Base-by-base conservation (phyloP, 345 rosid genomes). In the Arabidopsis suecica region DNA sequence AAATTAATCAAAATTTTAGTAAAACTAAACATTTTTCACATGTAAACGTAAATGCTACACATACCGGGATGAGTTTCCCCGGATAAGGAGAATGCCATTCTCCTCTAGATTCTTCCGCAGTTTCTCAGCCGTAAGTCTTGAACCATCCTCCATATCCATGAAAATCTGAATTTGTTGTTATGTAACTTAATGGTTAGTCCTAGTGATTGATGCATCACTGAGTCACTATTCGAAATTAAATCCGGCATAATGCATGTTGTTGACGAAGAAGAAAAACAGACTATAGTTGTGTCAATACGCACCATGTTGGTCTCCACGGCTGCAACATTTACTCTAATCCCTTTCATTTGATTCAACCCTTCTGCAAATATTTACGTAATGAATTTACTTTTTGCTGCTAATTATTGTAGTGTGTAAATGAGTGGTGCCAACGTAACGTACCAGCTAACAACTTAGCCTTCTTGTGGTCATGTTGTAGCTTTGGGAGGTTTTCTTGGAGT, bases 271-370 rank as follows among this genome's bases (percentile, higher is more conserved):
- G 0, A 38, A 38, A 38, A 38, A 8, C 3, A 28, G 9, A 38
- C 3, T 9, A 6, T 22, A 51, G 40, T 30, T 56, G 37, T 61
- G 30, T 40, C 16, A 51, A 53, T 47, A 64, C 71, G 76, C 87
- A 95, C 97, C 33, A 95, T 87, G 77, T 95, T 92, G 54, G 97
- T 95, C 78, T 92, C 94, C 69, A 90, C 90, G 1, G 93, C 82
- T 63, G 82, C 82, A 55, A 80, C 78, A 69, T 92, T 84, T 55
- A 86, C 87, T 61, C 14, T 84, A 38, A 95, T 78, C 70, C 96
- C 99, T 80, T 87, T 87, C n/a, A 92, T 83, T 68, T 82, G 82
- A 74, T 87, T 87, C 77, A 92, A 72, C 23, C 93, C 97, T 78
- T 92, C 97, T 90, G 84, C 36, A 40, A 65, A 49, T 50, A 9